Evolutionary conservation across 106 monocot species (phyloP).

Genomic region (Hemerocallis citrina): DNA sequence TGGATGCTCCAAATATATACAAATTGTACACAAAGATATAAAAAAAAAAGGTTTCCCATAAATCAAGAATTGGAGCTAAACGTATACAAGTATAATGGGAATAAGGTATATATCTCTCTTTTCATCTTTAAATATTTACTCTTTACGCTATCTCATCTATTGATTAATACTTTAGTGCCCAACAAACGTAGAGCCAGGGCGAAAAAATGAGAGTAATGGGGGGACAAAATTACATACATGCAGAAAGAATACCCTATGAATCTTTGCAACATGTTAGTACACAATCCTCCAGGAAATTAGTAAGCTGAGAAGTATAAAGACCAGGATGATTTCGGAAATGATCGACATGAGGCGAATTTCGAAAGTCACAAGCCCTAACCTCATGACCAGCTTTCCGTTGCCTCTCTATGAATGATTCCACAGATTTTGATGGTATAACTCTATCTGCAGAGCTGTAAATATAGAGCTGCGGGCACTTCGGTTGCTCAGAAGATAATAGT

Average conservation of each 20-base stretch:
- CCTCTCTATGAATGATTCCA: slow-evolving; percentile 65
- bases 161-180: slow-evolving; percentile 4
- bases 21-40: no score
- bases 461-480: slow-evolving; percentile 88
- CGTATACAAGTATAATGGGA: no score
- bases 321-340: slow-evolving; percentile 76
- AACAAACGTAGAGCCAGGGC: neutral
- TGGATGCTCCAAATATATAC: no score
- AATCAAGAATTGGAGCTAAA: no score
- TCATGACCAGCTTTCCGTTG: slow-evolving; percentile 67
- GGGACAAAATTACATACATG: slow-evolving; percentile 2
- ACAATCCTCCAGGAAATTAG: slow-evolving; percentile 63
- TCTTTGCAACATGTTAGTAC: slow-evolving; percentile 36
- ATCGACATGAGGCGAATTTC: slow-evolving; percentile 89
- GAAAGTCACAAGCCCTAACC: slow-evolving; percentile 73
- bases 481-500: slow-evolving; percentile 60
- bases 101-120: no score
- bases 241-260: slow-evolving; percentile 2
- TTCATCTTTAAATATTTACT: neutral
- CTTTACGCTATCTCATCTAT: neutral
- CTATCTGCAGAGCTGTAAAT: slow-evolving; percentile 93
- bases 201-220: slow-evolving; percentile 7
- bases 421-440: slow-evolving; percentile 78
- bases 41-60: no score
- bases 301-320: slow-evolving; percentile 74